phyloP scores from a whole-genome alignment of 139 green algal species.

The Closterium sp. region DNA sequence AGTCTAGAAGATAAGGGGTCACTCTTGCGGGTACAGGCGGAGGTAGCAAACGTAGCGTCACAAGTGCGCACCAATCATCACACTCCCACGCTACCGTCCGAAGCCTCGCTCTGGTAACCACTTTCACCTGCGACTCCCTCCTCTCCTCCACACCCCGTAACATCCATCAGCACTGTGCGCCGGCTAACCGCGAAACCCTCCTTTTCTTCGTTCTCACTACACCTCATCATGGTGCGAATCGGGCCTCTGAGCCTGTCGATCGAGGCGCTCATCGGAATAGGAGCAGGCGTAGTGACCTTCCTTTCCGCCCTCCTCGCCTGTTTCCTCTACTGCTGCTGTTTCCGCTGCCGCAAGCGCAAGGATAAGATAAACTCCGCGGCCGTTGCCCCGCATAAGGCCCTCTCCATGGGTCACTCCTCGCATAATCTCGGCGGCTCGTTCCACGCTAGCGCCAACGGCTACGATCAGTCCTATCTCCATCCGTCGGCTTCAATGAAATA shows the following conservation, averaged over 20 bases:
- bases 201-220: too few relatives aligned
- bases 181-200: too few relatives aligned
- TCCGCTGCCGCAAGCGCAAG: background rate
- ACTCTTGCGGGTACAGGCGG: too few relatives aligned
- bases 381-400: background rate
- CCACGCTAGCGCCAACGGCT: background rate
- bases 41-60: background rate
- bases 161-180: too few relatives aligned
- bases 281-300: background rate
- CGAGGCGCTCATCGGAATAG: background rate
- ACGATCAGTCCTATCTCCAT: background rate
- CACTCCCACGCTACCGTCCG: background rate
- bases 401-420: background rate
- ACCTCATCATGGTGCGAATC: background rate
- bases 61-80: background rate
- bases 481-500: background rate
- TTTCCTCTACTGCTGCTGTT: conserved; percentile 1
- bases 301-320: background rate
- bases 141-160: too few relatives aligned
- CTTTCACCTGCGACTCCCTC: background rate
- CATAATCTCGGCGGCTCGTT: background rate
- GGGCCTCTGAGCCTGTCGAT: background rate
- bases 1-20: too few relatives aligned
- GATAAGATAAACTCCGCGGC: background rate
- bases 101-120: background rate